Conservation (phyloP, 306 rosid species). For the Gastrolobium bilobum region DNA sequence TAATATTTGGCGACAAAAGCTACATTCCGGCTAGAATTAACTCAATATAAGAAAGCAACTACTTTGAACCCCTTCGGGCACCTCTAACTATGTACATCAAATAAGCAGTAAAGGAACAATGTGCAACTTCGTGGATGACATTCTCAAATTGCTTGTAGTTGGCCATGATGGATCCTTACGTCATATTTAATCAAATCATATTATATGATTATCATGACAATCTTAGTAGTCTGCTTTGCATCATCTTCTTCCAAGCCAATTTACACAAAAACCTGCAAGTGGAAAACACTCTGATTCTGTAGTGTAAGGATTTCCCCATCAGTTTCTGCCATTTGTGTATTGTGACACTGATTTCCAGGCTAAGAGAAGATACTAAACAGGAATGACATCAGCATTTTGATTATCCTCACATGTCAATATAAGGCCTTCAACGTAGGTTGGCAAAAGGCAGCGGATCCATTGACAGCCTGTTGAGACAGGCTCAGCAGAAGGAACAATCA, state of each 20-base stretch:
- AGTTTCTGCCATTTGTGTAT: slow-evolving; percentile 50
- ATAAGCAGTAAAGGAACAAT: slow-evolving; percentile 42
- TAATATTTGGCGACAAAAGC: slow-evolving; percentile 36
- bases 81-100: slow-evolving; percentile 69
- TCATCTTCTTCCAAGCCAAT: slow-evolving; percentile 60
- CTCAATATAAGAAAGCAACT: slow-evolving; percentile 49
- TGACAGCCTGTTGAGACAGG: slow-evolving; percentile 90
- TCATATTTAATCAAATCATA: slow-evolving; percentile 43
- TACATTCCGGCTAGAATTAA: slow-evolving; percentile 43
- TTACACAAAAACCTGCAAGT: slow-evolving; percentile 53
- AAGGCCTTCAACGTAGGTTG: slow-evolving; percentile 83
- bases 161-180: slow-evolving; percentile 32
- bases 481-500: slow-evolving; percentile 87
- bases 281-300: slow-evolving; percentile 41
- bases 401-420: slow-evolving; percentile 84
- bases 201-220: slow-evolving; percentile 47
- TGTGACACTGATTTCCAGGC: slow-evolving; percentile 44
- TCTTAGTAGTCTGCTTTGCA: slow-evolving; percentile 52
- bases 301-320: slow-evolving; percentile 37
- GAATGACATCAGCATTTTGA: slow-evolving; percentile 82
- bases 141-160: slow-evolving; percentile 51
- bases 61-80: slow-evolving; percentile 64
- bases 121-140: slow-evolving; percentile 48
- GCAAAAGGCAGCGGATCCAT: slow-evolving; percentile 91
- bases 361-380: slow-evolving; percentile 65